Conservation (phyloP, 345 rosid genomes). For the Syzygium aromaticum region DNA sequence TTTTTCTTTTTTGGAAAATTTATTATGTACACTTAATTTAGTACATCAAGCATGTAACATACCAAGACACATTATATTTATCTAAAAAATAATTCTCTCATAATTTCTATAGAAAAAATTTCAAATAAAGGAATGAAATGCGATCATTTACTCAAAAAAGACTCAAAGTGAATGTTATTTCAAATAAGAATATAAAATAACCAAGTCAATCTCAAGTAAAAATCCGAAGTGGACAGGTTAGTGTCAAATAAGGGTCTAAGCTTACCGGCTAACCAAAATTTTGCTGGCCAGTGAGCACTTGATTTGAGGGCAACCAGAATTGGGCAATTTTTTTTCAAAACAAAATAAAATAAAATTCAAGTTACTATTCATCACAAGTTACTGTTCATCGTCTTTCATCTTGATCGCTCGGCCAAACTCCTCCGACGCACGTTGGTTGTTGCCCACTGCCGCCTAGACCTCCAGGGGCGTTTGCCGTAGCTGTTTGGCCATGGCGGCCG, state of each 20-base stretch:
- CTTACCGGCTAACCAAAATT: too few relatives aligned
- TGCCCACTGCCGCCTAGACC: neutral
- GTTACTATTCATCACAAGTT: neutral
- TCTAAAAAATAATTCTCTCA: neutral
- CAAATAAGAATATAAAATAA: fast-evolving
- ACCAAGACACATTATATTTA: neutral
- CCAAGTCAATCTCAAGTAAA: too few relatives aligned
- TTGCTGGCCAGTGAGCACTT: fast-evolving
- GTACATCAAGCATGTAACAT: neutral
- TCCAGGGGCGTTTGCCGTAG: neutral
- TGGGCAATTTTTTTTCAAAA: neutral
- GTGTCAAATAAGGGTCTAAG: too few relatives aligned
- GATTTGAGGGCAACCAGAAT: too few relatives aligned
- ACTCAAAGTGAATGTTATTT: too few relatives aligned
- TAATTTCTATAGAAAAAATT: neutral
- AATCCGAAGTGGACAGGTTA: fast-evolving
- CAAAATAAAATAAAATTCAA: neutral
- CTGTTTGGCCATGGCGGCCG: neutral
- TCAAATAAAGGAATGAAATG: too few relatives aligned
- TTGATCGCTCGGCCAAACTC: neutral
- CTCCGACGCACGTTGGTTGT: neutral
- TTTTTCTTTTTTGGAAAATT: neutral
- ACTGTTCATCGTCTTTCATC: neutral
- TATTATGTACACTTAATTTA: neutral
- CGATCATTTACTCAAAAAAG: too few relatives aligned